Evolutionary conservation across 805 yeast genomes (phyloP), one percentile per base, ranked within the genome.

Genomic region (Lachancea thermotolerans): DNA sequence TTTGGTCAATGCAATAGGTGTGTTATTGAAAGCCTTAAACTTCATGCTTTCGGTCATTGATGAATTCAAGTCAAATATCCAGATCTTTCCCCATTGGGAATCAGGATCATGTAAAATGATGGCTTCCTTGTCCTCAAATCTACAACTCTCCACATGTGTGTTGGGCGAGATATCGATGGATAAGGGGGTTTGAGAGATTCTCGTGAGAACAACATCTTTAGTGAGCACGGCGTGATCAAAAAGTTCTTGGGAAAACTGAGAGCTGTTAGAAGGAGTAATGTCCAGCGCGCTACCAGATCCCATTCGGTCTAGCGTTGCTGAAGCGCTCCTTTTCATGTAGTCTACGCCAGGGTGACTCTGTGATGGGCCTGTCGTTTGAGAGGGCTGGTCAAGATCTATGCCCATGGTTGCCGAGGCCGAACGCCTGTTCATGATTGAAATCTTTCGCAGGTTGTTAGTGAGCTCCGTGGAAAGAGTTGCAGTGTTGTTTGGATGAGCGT

Each of bases 181-280:
- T 34, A 70, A 63, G 1, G 54, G 53, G 15, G 66, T 56, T 0
- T 75, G 61, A 14, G 78, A 79, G 2, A 85, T 62, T 55, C 74
- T 77, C 0, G 89, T 78, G 48, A 86, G 65, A n/a, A 82, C 80
- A 55, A 82, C 73, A 59, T 87, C 95, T 53, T 83, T 85, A 34
- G 80, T 64, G 0, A 69, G 59, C 14, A 74, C 72, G 0, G 73
- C 66, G 34, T 44, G 47, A 14, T 44, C 43, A 21, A 44, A 39
- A 9, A 39, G 27, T n/a, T 44, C 47, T 21, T 35, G 40, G 14
- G 39, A 49, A n/a, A 42, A 45, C n/a, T 52, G 45, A 1, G 59
- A 50, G 5, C 54, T 46, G 12, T 54, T 33, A 8, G 50, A 41
- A 10, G 57, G 45, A 18, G 53, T 51, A 5, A 44, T 44, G 32